Conservation (phyloP, 768 basidiomycete genomes). For the Paxillus rubicundulus region DNA sequence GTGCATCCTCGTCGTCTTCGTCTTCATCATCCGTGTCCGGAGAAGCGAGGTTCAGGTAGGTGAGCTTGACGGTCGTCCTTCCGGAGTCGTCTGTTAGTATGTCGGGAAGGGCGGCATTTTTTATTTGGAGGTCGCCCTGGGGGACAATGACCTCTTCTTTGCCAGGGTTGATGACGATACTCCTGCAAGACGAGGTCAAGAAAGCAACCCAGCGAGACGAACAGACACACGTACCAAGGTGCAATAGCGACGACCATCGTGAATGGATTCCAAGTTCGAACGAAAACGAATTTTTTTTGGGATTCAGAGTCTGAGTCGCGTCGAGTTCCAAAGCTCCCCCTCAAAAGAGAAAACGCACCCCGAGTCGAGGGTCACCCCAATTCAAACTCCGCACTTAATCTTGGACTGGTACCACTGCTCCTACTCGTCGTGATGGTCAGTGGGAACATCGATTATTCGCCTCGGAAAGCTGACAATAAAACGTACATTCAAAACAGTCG, state of each 20-base stretch:
- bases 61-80: conserved; percentile 67
- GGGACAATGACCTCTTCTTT: conserved; percentile 56
- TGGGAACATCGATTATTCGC: conserved; percentile 4
- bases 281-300: conserved; percentile 17
- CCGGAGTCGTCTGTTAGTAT: conserved; percentile 58
- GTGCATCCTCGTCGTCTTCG: conserved; percentile 39
- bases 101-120: conserved; percentile 80
- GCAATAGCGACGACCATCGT: conserved; percentile 63
- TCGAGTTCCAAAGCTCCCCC: not conserved
- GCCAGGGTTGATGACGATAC: conserved; percentile 55
- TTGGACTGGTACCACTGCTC: not conserved
- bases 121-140: conserved; percentile 70
- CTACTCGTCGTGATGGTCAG: conserved; percentile 49
- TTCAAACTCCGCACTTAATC: conserved; percentile 48
- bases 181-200: conserved; percentile 43
- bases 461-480: conserved; percentile 6
- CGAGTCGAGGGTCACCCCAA: not conserved
- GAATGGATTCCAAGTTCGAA: conserved; percentile 4
- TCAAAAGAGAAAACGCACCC: conserved; percentile 4
- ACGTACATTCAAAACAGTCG: conserved; percentile 51
- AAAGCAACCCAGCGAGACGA: conserved; percentile 1
- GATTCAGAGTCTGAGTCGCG: not conserved
- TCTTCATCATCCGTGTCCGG: conserved; percentile 45
- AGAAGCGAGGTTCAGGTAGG: conserved; percentile 42
- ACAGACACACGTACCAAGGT: conserved; percentile 52